Conservation (phyloP, 2,329 filamentous ascomycete genomes). For the Diaporthe amygdali region DNA sequence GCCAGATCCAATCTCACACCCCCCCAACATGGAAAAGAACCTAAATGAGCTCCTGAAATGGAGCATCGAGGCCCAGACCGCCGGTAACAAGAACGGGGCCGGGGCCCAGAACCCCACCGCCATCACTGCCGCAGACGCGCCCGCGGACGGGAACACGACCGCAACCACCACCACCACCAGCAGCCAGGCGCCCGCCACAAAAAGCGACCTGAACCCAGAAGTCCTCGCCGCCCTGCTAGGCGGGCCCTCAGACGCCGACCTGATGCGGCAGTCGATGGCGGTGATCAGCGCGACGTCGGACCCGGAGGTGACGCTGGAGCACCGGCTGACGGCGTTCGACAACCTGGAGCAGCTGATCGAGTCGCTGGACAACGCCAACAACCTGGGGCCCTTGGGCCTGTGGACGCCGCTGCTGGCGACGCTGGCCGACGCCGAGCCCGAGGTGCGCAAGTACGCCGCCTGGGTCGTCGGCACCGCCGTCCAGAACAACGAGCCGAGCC, state of each 20-base stretch:
- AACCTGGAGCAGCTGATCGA: constrained; percentile 95
- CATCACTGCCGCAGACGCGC: constrained; percentile 47
- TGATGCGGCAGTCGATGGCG: constrained; percentile 86
- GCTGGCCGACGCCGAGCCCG: constrained; percentile 70
- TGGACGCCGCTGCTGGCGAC: constrained; percentile 82
- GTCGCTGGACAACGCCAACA: constrained; percentile 95
- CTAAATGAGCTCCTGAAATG: constrained; percentile 43
- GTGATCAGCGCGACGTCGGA: constrained; percentile 66
- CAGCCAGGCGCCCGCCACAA: constrained; percentile 4
- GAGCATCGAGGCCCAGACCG: constrained; percentile 37
- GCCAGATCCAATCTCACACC: background rate
- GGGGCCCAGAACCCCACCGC: constrained; percentile 28
- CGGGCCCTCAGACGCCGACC: constrained; percentile 86
- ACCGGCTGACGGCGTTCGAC: constrained; percentile 86
- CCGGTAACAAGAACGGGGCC: constrained; percentile 29
- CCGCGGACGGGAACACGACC: background rate
- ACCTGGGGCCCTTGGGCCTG: constrained; percentile 77
- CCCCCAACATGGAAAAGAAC: constrained; percentile 38
- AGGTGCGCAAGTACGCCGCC: constrained; percentile 84
- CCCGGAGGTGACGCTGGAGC: constrained; percentile 70
- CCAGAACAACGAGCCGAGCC: constrained; percentile 89
- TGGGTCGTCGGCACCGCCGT: constrained; percentile 95
- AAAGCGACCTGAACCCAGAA: constrained; percentile 65
- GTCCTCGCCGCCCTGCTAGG: constrained; percentile 78
- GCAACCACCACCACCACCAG: background rate